phyloP scores from a whole-genome alignment of 257 asterid species.

The Nicotiana attenuata region DNA sequence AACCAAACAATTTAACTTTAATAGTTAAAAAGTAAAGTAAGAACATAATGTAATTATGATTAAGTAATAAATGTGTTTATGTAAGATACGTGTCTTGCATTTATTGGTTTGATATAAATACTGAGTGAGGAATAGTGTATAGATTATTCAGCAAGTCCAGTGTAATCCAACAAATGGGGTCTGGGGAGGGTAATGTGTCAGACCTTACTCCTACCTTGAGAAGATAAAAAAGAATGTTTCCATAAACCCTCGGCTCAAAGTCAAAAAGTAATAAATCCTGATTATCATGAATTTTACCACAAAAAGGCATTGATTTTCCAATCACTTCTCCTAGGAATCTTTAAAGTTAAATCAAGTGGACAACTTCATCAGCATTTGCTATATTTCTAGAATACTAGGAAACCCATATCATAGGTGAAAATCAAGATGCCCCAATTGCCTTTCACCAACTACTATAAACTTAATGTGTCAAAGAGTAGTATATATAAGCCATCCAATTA shows the following conservation, averaged over 20 bases:
- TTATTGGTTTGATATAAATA: no score
- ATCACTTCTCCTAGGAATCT: not conserved
- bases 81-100: no score
- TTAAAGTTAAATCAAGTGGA: not conserved
- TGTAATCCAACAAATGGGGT: no score
- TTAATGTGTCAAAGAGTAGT: not conserved
- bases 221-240: no score
- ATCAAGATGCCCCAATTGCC: not conserved
- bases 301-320: not conserved
- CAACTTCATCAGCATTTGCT: not conserved
- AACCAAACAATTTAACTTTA: no score
- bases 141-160: no score
- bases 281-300: not conserved
- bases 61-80: no score
- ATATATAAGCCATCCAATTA: not conserved
- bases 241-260: not conserved
- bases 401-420: not conserved
- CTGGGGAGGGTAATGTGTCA: no score
- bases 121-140: no score
- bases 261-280: not conserved
- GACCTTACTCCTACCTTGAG: no score
- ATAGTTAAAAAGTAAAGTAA: no score
- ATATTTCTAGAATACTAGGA: not conserved
- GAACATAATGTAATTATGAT: no score
- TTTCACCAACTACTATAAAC: not conserved